Base-by-base conservation (phyloP, 2,329 filamentous ascomycete genomes). In the Ascochyta koolunga region DNA sequence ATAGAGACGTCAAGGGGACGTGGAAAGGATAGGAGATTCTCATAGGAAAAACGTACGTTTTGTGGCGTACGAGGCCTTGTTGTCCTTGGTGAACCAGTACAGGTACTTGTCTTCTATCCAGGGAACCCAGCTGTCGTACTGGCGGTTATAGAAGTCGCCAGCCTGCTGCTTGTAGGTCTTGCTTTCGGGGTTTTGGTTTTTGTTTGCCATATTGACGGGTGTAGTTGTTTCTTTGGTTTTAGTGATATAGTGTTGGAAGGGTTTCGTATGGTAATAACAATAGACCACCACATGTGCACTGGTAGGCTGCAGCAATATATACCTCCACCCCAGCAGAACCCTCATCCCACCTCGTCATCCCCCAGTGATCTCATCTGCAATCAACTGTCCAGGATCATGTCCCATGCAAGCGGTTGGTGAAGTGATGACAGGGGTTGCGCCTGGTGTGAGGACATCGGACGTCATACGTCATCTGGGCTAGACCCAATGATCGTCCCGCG, bases 81-180 rank as follows among this genome's bases (percentile, higher is more conserved):
- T 91, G 69, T 90, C 87, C 59, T 87, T 88, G 65, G 87, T 89
- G 74, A 90, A 90, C 80, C 84, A 90, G 46, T 81, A 80, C 24
- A 91, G 81, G 71, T 89, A 90, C 54, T 85, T 74, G 71, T 91
- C 89, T 73, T 91, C 88, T 51, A 90, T 78, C 88, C 89, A 91
- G 1, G 89, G 89, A 70, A 90, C 82, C 89, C 89, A 91, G 65
- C 77, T 81, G 69, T 91, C 87, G 75, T 91, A 90, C 72, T 90
- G 86, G 49, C 83, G 76, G 76, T 89, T 86, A 79, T 90, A 91
- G 44, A 82, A 85, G 51, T 86, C 70, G 24, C 55, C 54, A 1
- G 66, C 71, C 15, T 64, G 54, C 31, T 72, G 47, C 54, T 60
- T 69, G 67, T 73, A 73, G 3, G 68, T 66, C 51, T 73, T 72